Conservation (phyloP, 805 yeast species). For the Maudiozyma saulgeensis region DNA sequence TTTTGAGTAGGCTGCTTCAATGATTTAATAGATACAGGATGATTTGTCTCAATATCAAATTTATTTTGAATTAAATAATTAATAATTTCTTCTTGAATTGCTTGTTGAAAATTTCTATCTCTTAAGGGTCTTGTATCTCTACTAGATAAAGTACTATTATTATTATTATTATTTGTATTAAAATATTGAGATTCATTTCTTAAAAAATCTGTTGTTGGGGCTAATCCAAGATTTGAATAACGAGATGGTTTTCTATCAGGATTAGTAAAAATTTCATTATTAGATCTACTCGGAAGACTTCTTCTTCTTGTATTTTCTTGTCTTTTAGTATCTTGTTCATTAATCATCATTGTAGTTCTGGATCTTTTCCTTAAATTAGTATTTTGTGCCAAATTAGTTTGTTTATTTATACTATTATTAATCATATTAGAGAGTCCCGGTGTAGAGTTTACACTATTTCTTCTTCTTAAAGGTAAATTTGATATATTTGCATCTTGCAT, state of each 20-base stretch:
- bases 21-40: slow-evolving; percentile 54
- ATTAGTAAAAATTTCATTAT: not conserved
- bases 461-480: slow-evolving; percentile 8
- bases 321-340: not conserved
- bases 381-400: not conserved
- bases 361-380: slow-evolving; percentile 10
- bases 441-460: slow-evolving; percentile 16
- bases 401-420: slow-evolving; percentile 18
- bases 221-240: not conserved
- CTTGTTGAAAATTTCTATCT: slow-evolving; percentile 57
- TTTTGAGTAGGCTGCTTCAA: slow-evolving; percentile 76
- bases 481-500: not conserved
- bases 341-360: slow-evolving; percentile 15
- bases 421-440: slow-evolving; percentile 21
- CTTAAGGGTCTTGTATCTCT: slow-evolving; percentile 71
- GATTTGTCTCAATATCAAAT: slow-evolving; percentile 69
- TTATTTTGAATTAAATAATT: slow-evolving; percentile 53
- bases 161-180: not conserved
- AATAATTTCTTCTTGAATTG: slow-evolving; percentile 57
- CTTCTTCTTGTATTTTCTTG: not conserved
- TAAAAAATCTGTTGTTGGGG: not conserved
- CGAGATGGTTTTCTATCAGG: not conserved
- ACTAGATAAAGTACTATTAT: slow-evolving; percentile 4
- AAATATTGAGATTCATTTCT: slow-evolving; percentile 1
- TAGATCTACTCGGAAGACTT: slow-evolving; percentile 1